These are phyloP conservation scores for Pseudonectria foliicola DNA, from an alignment of 2,329 filamentous ascomycete species.

Conservation along the genomic window DNA sequence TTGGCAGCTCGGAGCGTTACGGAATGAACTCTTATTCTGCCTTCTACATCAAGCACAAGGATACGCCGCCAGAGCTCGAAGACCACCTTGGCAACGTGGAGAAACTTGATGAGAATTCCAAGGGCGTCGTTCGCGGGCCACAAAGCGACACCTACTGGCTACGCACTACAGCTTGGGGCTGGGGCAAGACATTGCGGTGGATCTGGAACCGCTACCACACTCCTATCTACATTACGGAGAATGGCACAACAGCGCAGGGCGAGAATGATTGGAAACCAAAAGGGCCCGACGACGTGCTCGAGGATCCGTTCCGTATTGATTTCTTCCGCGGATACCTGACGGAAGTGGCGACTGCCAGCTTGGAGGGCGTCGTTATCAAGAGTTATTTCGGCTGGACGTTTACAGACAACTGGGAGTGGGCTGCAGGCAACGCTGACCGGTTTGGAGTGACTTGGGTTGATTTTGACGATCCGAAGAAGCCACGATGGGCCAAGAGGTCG, in stretches of 20 bases:
- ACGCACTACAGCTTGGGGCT: slow-evolving; percentile 31
- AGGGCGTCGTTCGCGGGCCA: slow-evolving; percentile 25
- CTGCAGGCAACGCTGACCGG: slow-evolving; percentile 32
- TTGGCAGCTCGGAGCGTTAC: slow-evolving; percentile 32
- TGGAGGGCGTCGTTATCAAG: slow-evolving; percentile 31
- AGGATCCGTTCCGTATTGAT: slow-evolving; percentile 31
- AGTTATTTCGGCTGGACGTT: slow-evolving; percentile 37
- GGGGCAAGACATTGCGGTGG: slow-evolving; percentile 32
- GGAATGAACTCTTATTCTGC: slow-evolving; percentile 38
- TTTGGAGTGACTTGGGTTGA: slow-evolving; percentile 36
- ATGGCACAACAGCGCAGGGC: slow-evolving; percentile 33
- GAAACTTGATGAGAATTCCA: slow-evolving; percentile 27
- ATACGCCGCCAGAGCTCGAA: slow-evolving; percentile 27
- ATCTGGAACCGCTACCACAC: slow-evolving; percentile 33
- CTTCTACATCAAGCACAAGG: slow-evolving; percentile 30
- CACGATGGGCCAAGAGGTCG: slow-evolving; percentile 16
- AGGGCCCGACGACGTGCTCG: slow-evolving; percentile 25
- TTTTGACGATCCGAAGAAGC: slow-evolving; percentile 16
- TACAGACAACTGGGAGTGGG: slow-evolving; percentile 38
- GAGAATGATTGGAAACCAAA: slow-evolving; percentile 28
- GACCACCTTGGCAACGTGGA: slow-evolving; percentile 35
- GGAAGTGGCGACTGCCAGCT: slow-evolving; percentile 29
- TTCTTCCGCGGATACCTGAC: slow-evolving; percentile 32
- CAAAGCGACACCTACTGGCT: slow-evolving; percentile 34
- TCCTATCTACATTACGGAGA: slow-evolving; percentile 37